Percentiles rank a stretch among this genome's conserved stretches.
These are phyloP conservation scores for Castanea mollissima DNA, from an alignment of 306 rosid species.

Conservation along the genomic window DNA sequence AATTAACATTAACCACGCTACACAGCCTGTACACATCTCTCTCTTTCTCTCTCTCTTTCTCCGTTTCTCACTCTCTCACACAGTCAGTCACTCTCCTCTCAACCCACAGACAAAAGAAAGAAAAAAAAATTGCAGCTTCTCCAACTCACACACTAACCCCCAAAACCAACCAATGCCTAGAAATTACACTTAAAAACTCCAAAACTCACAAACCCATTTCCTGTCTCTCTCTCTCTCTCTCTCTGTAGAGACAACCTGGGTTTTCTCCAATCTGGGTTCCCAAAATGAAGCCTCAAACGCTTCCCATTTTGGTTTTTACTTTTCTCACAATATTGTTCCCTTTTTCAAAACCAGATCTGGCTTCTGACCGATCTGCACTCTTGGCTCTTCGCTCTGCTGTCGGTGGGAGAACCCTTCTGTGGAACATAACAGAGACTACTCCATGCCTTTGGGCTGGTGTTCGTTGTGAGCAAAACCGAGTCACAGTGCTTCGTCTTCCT, in stretches of 20 bases:
- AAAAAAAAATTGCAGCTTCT: slow-evolving; percentile 7
- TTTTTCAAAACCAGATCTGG: slow-evolving; percentile 29
- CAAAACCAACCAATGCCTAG: slow-evolving; percentile 4
- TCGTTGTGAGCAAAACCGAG: slow-evolving; percentile 32
- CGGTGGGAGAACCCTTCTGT: slow-evolving; percentile 44
- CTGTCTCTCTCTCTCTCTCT: neutral
- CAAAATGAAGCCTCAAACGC: slow-evolving; percentile 22
- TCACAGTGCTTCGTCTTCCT: slow-evolving; percentile 50
- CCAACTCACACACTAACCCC: neutral
- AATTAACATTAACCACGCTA: neutral
- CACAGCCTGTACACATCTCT: neutral
- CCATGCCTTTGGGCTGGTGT: slow-evolving; percentile 61
- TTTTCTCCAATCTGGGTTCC: neutral
- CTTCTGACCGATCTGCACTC: slow-evolving; percentile 49
- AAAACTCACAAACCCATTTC: neutral
- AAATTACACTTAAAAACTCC: neutral
- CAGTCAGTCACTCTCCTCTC: neutral
- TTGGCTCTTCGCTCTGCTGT: slow-evolving; percentile 45
- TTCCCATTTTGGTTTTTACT: neutral
- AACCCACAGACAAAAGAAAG: neutral
- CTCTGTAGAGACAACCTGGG: neutral
- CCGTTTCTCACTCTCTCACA: neutral
- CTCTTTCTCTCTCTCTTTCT: neutral
- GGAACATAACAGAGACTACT: slow-evolving; percentile 42
- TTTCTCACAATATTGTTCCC: slow-evolving; percentile 11